Evolutionary conservation across 2,329 filamentous ascomycete species (phyloP), one percentile per base, ranked within the genome.

Genomic region (Sclerotinia subarctica): DNA sequence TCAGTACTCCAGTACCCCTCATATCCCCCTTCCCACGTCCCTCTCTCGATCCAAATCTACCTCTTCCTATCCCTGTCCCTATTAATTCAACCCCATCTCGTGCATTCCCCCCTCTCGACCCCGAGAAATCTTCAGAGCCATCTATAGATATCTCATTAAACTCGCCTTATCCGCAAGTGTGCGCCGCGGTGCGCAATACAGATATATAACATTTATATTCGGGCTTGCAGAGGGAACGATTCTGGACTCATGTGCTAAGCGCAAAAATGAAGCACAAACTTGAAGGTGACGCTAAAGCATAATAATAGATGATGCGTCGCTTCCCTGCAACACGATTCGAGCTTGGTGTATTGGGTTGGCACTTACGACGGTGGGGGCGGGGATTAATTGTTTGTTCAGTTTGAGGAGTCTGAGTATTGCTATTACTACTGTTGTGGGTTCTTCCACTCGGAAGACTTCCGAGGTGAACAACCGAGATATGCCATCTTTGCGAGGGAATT

Each of bases 131-230:
- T 17, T 42, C 66, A 8, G 68, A 49, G 24, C 66, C 2, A 44
- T 70, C 32, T 47, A 67, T 19, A 21, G 24, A 64, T 35, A 15
- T 7, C 15, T 53, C 21, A 2, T 64, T 53, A 1, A 64, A 73
- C 26, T 73, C 72, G 5, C 70, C 69, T 1, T 74, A 73, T 64
- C 70, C 72, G 5, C 69, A 87, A 67, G 70, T 77, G 64, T 72
- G 73, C 62, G 87, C 88, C 49, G 87, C 87, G 8, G 87, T 90
- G 5, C 81, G 81, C 62, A 89, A 89, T 75, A 86, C 85, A 72
- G 88, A 90, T 75, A 84, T 89, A 72, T 84, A 88, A 38, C 58
- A 75, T 89, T 32, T 88, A 10, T 3, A 10, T 21, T 10, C 29
- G 7, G 15, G 44, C 13, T 32, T 46, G 10, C 2, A 1, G 2